Evolutionary conservation across 768 basidiomycete species (phyloP).

Genomic region (Lentinula boryana): DNA sequence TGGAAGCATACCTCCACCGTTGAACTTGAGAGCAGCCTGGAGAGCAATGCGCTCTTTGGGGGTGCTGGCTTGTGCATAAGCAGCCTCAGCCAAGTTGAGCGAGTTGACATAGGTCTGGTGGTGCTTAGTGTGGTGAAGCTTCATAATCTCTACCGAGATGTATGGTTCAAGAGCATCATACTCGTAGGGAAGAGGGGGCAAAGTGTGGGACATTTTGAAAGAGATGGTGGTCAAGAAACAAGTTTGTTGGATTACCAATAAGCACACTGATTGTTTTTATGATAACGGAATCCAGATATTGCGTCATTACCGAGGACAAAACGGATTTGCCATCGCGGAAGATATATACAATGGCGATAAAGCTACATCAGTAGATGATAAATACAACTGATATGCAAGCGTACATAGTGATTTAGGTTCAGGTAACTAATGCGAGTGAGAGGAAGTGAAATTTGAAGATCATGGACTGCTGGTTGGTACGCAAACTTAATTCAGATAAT

Average conservation of each 20-base stretch:
- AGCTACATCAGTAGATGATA: not conserved
- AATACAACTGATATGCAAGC: not conserved
- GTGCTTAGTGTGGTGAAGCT: constrained; percentile 91
- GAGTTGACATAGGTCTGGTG: constrained; percentile 93
- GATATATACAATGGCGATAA: not conserved
- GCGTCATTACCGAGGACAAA: not conserved
- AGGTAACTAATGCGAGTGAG: not conserved
- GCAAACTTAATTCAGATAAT: not conserved
- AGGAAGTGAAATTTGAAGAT: not conserved
- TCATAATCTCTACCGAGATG: constrained; percentile 91
- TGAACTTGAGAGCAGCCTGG: constrained; percentile 91
- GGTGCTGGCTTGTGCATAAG: constrained; percentile 58
- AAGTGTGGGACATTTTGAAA: constrained; percentile 39
- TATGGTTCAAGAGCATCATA: constrained; percentile 94
- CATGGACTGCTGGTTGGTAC: not conserved
- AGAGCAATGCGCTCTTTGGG: constrained; percentile 82
- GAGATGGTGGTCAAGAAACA: not conserved
- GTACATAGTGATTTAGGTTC: not conserved
- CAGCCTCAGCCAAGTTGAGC: constrained; percentile 83
- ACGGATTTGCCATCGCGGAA: not conserved
- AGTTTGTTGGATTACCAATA: constrained; percentile 1
- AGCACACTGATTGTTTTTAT: not conserved
- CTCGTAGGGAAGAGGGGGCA: constrained; percentile 70
- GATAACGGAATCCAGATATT: not conserved
- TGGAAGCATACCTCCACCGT: constrained; percentile 60